phyloP scores from a whole-genome alignment of 2,329 filamentous ascomycete species.

The Sclerotinia subarctica region DNA sequence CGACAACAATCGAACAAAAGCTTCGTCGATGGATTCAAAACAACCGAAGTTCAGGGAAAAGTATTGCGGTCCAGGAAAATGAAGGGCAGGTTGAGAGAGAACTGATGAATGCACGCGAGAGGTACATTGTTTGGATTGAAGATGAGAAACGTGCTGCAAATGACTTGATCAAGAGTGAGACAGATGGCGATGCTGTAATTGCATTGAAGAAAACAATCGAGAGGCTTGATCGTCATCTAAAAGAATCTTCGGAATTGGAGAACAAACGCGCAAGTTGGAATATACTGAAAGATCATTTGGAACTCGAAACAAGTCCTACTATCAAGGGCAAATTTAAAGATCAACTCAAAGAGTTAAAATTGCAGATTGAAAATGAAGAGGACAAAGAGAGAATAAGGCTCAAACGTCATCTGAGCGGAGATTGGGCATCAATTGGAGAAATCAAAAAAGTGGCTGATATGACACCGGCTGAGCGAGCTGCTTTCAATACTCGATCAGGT shows the following conservation, averaged over 20 bases:
- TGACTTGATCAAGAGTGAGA: neutral
- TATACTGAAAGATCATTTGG: neutral
- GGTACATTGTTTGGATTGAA: neutral
- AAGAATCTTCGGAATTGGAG: neutral
- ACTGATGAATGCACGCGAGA: neutral
- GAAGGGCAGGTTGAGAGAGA: neutral
- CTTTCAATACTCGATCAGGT: too few relatives aligned
- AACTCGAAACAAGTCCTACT: neutral
- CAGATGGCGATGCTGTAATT: neutral
- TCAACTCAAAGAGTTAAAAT: neutral
- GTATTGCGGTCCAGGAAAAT: neutral
- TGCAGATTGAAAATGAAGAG: neutral
- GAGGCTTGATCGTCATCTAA: neutral
- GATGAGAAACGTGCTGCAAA: neutral
- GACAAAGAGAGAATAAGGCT: neutral
- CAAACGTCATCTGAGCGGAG: neutral
- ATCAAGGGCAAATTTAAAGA: neutral
- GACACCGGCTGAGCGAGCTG: neutral
- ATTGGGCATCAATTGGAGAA: neutral
- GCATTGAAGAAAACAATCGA: neutral
- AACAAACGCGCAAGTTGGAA: neutral
- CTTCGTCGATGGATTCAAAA: neutral
- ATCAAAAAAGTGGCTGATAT: neutral
- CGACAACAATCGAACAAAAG: neutral
- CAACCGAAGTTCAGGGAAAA: neutral